A percentile compares a stretch with the other conserved stretches of the same genome.
Conservation (phyloP, 2,329 filamentous ascomycete genomes). For the Fusarium udum region DNA sequence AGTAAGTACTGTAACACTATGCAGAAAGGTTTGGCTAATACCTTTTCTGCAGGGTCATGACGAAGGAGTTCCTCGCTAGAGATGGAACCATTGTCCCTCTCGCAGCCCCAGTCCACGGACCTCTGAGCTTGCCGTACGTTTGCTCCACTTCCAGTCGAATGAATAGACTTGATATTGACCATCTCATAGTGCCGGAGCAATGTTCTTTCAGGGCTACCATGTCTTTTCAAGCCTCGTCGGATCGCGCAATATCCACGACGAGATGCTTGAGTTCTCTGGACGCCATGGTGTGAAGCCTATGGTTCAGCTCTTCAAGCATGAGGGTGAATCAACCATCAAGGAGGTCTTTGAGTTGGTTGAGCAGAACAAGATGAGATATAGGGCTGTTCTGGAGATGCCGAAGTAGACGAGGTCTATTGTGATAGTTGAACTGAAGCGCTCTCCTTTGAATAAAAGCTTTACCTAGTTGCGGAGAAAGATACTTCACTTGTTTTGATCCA, state of each 20-base stretch:
- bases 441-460: no score
- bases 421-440: no score
- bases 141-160: no score
- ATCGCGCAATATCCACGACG: background rate
- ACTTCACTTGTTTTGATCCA: background rate
- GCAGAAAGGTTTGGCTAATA: rapidly evolving
- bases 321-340: background rate
- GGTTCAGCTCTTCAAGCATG: constrained; percentile 6
- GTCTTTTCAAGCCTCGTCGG: constrained; percentile 1
- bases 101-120: background rate
- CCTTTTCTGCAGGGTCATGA: background rate
- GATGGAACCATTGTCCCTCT: background rate
- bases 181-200: background rate
- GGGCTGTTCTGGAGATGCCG: background rate
- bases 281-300: background rate
- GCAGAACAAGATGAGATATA: constrained; percentile 10
- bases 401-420: rapidly evolving
- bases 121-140: background rate
- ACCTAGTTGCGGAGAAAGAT: rapidly evolving
- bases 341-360: background rate
- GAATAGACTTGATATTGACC: background rate
- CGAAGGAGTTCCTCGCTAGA: constrained; percentile 2
- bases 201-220: constrained; percentile 14
- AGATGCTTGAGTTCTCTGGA: constrained; percentile 6
- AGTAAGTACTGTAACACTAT: constrained; percentile 2